Evolutionary conservation across 2,329 filamentous ascomycete genomes (phyloP).

Genomic region (Akanthomyces dipterigenus): DNA sequence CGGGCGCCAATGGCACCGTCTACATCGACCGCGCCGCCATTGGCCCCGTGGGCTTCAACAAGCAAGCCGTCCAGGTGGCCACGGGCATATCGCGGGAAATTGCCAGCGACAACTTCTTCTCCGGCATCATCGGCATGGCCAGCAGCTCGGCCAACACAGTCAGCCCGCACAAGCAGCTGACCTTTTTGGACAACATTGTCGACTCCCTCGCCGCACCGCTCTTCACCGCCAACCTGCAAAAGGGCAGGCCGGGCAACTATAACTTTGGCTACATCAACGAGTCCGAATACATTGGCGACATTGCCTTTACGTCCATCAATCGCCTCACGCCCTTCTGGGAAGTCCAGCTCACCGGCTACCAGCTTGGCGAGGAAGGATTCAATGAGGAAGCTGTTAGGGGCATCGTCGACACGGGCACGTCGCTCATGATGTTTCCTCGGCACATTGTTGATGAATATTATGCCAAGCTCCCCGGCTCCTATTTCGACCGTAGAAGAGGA

Average conservation of each 20-base stretch:
- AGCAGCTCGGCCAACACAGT: slow-evolving; percentile 28
- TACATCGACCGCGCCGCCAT: slow-evolving; percentile 59
- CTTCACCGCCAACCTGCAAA: slow-evolving; percentile 31
- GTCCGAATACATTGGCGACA: slow-evolving; percentile 47
- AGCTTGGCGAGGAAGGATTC: slow-evolving; percentile 33
- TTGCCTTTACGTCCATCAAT: slow-evolving; percentile 49
- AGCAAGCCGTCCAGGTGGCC: slow-evolving; percentile 61
- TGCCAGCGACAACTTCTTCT: slow-evolving; percentile 26
- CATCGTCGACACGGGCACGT: slow-evolving; percentile 67
- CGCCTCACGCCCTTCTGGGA: slow-evolving; percentile 54
- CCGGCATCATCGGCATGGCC: slow-evolving; percentile 31
- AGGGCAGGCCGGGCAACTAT: slow-evolving; percentile 28
- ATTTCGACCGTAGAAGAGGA: slow-evolving; percentile 37
- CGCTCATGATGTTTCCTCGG: slow-evolving; percentile 53
- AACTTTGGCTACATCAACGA: slow-evolving; percentile 46
- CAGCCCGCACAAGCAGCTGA: slow-evolving; percentile 23
- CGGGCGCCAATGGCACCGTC: slow-evolving; percentile 55
- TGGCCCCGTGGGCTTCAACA: slow-evolving; percentile 49
- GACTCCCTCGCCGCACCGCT: slow-evolving; percentile 23
- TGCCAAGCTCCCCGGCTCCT: slow-evolving; percentile 44
- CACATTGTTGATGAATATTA: slow-evolving; percentile 54
- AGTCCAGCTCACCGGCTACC: slow-evolving; percentile 50
- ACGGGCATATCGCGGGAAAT: slow-evolving; percentile 44
- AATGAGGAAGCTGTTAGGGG: slow-evolving; percentile 33
- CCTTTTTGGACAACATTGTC: slow-evolving; percentile 31